A percentile compares a stretch with the other conserved stretches of the same genome.
Evolutionary conservation across 257 asterid genomes (phyloP).

Genomic region (Gynochthodes officinalis): DNA sequence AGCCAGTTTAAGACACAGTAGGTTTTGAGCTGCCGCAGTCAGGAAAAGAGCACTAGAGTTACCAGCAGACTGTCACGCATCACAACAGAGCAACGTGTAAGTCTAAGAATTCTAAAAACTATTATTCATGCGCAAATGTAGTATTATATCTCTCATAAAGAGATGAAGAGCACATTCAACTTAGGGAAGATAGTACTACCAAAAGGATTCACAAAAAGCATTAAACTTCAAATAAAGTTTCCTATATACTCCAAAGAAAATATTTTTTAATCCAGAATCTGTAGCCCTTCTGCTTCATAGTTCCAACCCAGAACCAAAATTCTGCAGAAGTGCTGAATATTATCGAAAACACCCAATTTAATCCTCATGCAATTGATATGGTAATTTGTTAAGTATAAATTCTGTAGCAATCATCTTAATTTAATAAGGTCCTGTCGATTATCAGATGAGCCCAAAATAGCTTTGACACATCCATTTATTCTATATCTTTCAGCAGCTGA

Average conservation of each 20-base stretch:
- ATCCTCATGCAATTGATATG: background rate
- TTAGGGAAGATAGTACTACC: background rate
- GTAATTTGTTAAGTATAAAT: background rate
- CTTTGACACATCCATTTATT: background rate
- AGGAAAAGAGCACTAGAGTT: conserved; percentile 99
- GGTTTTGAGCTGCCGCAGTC: conserved; percentile 98
- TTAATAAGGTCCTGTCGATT: background rate
- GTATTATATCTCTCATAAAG: background rate
- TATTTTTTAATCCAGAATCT: background rate
- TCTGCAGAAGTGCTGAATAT: background rate
- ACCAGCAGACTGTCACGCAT: conserved; percentile 75
- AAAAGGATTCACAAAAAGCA: background rate
- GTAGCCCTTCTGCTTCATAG: background rate
- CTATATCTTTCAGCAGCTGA: background rate
- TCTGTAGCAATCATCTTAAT: background rate
- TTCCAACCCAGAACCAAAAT: background rate
- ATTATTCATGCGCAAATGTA: conserved; percentile 10
- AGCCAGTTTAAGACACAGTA: conserved; percentile 90
- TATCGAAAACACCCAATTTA: background rate
- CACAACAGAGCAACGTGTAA: conserved; percentile 37
- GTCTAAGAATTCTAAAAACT: conserved; percentile 19
- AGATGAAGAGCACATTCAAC: background rate
- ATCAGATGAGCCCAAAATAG: background rate
- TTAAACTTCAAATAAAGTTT: background rate
- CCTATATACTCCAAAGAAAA: background rate